A percentile compares a stretch with the other conserved stretches of the same genome.
These are phyloP conservation scores for Triticum turgidum DNA, from an alignment of 176 grass and related monocot species.

Conservation along the genomic window DNA sequence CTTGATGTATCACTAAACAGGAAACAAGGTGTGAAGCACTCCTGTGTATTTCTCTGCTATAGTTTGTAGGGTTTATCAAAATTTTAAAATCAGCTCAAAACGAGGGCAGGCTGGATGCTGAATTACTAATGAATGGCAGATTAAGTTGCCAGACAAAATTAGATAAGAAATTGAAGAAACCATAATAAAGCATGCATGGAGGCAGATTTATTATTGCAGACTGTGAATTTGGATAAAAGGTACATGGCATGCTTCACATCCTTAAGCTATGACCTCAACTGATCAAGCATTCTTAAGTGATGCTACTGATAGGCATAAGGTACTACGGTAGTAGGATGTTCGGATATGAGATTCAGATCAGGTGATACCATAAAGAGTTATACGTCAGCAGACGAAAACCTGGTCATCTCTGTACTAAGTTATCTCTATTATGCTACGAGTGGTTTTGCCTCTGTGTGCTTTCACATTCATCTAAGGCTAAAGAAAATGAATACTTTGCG, in stretches of 20 bases:
- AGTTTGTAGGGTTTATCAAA: not conserved
- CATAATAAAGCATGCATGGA: not conserved
- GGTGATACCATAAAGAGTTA: not conserved
- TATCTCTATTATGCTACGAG: not conserved
- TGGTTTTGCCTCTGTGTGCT: not conserved
- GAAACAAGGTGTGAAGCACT: conserved; percentile 26
- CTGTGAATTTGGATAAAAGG: not conserved
- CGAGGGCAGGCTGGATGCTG: not conserved
- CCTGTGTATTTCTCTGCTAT: not conserved
- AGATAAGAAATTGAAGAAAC: not conserved
- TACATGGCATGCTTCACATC: not conserved
- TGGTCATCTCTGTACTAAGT: not conserved
- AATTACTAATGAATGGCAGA: not conserved
- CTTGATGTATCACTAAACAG: not conserved
- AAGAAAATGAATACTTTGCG: not conserved
- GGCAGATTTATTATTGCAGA: not conserved
- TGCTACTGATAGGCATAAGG: not conserved
- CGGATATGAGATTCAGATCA: not conserved
- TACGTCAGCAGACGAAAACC: not conserved
- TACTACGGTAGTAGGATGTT: not conserved
- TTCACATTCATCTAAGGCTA: not conserved
- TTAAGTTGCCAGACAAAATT: not conserved
- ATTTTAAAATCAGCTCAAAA: not conserved
- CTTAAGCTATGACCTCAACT: not conserved
- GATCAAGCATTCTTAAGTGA: not conserved